phyloP scores from a whole-genome alignment of 1,284 basidiomycete genomes.

The Tetrapyrgos nigripes region DNA sequence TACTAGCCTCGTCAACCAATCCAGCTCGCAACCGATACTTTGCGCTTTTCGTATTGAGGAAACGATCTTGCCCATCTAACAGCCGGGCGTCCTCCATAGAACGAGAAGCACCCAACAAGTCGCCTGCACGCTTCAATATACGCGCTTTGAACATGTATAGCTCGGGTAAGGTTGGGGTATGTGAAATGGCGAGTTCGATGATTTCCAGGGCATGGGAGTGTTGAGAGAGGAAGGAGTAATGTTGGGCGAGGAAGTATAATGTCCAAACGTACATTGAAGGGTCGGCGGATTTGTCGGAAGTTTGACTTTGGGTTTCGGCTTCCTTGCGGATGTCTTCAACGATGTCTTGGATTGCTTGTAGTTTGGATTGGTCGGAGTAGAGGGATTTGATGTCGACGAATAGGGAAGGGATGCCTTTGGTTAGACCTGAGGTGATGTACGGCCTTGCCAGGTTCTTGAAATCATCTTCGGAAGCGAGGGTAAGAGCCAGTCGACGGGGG shows the following conservation, averaged over 20 bases:
- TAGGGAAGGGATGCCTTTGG: conserved; percentile 92
- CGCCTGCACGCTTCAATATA: conserved; percentile 88
- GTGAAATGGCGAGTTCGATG: conserved; percentile 72
- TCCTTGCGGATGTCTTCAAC: conserved; percentile 60
- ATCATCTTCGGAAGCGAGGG: conserved; percentile 57
- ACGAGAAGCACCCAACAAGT: conserved; percentile 76
- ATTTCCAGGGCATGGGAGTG: conserved; percentile 68
- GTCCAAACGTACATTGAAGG: conserved; percentile 95
- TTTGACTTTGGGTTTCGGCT: conserved; percentile 31
- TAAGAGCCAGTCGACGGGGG: conserved; percentile 76
- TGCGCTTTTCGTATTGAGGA: conserved; percentile 93
- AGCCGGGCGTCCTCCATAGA: conserved; percentile 85
- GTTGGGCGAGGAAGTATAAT: conserved; percentile 94
- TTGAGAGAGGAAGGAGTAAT: conserved; percentile 75
- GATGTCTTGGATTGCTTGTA: conserved; percentile 74
- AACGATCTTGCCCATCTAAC: conserved; percentile 95
- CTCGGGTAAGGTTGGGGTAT: conserved; percentile 96
- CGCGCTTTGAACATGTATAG: conserved; percentile 87
- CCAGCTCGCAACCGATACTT: conserved; percentile 92
- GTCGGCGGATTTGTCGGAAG: conserved; percentile 51
- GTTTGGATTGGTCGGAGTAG: conserved; percentile 73
- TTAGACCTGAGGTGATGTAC: conserved; percentile 79
- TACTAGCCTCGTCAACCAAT: conserved; percentile 73
- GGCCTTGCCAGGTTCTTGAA: conserved; percentile 73
- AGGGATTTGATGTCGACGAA: conserved; percentile 94